Percentiles rank a stretch among this genome's conserved stretches.
These are phyloP conservation scores for Trypanosoma melophagium DNA, from an alignment of 208 protist genomes.

Conservation along the genomic window DNA sequence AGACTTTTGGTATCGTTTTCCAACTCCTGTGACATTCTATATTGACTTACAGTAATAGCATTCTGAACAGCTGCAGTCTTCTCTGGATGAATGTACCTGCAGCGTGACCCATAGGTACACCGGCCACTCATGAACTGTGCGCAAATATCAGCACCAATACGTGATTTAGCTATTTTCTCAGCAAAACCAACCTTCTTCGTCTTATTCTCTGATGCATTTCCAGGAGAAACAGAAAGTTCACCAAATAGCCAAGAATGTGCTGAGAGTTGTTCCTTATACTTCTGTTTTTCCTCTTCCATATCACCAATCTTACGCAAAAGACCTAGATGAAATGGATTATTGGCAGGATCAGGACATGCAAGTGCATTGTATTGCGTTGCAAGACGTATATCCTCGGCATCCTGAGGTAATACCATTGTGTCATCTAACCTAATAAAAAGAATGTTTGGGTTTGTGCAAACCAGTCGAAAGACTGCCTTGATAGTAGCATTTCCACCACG, in stretches of 20 bases:
- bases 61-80: conserved; percentile 33
- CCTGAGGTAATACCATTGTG: conserved; percentile 48
- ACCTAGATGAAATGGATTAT: conserved; percentile 79
- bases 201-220: conserved; percentile 7
- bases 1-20: conserved; percentile 16
- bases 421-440: conserved; percentile 74
- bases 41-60: conserved; percentile 23
- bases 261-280: conserved; percentile 58
- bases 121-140: conserved; percentile 34
- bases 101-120: conserved; percentile 39
- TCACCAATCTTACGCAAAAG: conserved; percentile 69
- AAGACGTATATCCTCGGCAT: conserved; percentile 56
- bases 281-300: conserved; percentile 70
- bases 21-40: conserved; percentile 16
- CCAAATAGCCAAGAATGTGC: conserved; percentile 61
- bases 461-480: conserved; percentile 60
- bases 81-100: conserved; percentile 38
- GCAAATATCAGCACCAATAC: conserved; percentile 36
- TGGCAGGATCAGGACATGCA: conserved; percentile 67
- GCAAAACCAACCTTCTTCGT: conserved; percentile 28
- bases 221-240: neutral
- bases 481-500: conserved; percentile 56
- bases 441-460: conserved; percentile 75
- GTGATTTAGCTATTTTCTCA: conserved; percentile 12
- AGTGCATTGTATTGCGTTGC: conserved; percentile 68